These are phyloP conservation scores for Pisolithus sp. DNA, from an alignment of 768 basidiomycete genomes.

Conservation along the genomic window DNA sequence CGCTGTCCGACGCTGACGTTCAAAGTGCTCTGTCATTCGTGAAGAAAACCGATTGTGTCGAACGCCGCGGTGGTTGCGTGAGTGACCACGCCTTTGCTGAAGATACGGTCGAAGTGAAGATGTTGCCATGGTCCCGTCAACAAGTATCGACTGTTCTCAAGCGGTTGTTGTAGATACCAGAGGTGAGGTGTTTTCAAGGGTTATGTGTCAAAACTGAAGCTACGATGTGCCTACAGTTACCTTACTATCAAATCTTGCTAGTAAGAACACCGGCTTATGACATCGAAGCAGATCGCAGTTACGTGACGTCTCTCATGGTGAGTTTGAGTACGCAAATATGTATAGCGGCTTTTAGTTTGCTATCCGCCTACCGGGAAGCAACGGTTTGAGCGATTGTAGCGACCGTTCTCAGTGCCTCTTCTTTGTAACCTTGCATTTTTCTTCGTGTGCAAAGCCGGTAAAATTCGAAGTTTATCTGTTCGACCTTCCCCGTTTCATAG, in stretches of 20 bases:
- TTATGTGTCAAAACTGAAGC: constrained; percentile 1
- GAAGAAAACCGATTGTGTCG: constrained; percentile 54
- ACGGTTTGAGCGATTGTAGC: too few relatives aligned
- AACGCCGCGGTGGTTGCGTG: constrained; percentile 82
- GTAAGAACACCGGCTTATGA: too few relatives aligned
- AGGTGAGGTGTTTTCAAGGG: constrained; percentile 42
- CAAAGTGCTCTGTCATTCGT: constrained; percentile 77
- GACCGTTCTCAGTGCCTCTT: too few relatives aligned
- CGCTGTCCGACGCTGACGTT: constrained; percentile 80
- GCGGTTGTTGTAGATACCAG: constrained; percentile 55
- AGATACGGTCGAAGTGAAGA: constrained; percentile 82
- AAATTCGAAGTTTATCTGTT: too few relatives aligned
- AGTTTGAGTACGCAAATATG: too few relatives aligned
- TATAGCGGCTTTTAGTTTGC: too few relatives aligned
- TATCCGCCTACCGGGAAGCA: too few relatives aligned
- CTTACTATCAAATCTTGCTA: constrained; percentile 75
- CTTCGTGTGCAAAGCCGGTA: too few relatives aligned
- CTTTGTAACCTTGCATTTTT: too few relatives aligned
- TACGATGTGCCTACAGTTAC: constrained; percentile 38
- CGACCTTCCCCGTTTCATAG: too few relatives aligned
- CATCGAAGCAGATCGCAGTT: too few relatives aligned
- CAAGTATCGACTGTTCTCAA: constrained; percentile 86
- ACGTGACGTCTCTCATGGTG: too few relatives aligned
- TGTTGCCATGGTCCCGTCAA: constrained; percentile 73
- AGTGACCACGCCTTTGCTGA: constrained; percentile 91